Base-by-base conservation (phyloP, 1,139 yeast genomes). In the Arxiozyma bovina region DNA sequence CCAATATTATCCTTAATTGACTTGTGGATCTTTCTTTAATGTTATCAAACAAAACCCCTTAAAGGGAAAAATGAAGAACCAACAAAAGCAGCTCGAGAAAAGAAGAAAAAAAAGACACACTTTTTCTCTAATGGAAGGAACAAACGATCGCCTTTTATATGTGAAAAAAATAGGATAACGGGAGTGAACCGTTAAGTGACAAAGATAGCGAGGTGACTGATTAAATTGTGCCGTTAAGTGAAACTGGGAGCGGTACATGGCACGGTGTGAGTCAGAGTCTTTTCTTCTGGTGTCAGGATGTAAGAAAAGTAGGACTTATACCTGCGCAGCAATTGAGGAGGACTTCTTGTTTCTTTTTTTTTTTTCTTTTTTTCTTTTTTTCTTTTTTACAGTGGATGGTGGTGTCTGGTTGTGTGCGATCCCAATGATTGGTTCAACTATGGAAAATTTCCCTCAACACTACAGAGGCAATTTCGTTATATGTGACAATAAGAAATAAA, bases 171-270 rank as follows among this genome's bases (percentile, higher is more conserved):
- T 15, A 15, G 12, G 40, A 34, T 15, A 12, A 34, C 40, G n/a
- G 2, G 41, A 27, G 49, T 43, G 47, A 42, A 50, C 53, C 46
- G 53, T 56, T 55, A 55, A 57, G 58, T 58, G 59, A 57, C 58
- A 57, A 55, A 54, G 56, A 44, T 53, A 56, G 59, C 59, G 56
- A 58, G 53, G 22, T 43, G 12, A 21, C 38, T 23, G 38, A 42
- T 30, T 51, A 18, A 23, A 38, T 34, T 48, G 38, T n/a, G 50
- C 53, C 58, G 54, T 55, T 55, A 55, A 55, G 56, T 53, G 58
- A 53, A 53, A 55, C 45, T 45, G 45, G 17, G 21, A 45, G 46
- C 46, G 46, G 50, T 34, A 8, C n/a, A 34, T 6, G n/a, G n/a
- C 40, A 34, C 4, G 3, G 40, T 34, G 40, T 48, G 52, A 47